Percentiles rank a stretch among this genome's conserved stretches.
These are phyloP conservation scores for Trifolium pratense DNA, from an alignment of 306 rosid genomes.

Conservation along the genomic window DNA sequence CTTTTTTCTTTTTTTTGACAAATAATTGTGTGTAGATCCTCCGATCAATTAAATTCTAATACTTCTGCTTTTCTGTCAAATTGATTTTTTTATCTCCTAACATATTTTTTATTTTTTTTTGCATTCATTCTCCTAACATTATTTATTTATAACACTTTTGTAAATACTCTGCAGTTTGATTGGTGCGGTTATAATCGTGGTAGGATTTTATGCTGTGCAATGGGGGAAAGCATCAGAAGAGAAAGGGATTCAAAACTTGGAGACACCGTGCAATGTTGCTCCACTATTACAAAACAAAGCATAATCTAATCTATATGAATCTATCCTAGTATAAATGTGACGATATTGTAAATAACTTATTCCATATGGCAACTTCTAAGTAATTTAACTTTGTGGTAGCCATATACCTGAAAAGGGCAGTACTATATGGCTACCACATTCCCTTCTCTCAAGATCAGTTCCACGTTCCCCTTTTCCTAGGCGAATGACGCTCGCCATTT, in stretches of 20 bases:
- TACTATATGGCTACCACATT: too few species aligned
- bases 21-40: too few species aligned
- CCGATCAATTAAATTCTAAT: not conserved
- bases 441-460: too few species aligned
- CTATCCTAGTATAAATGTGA: too few species aligned
- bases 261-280: conserved; percentile 29
- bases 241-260: not conserved
- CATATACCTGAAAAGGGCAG: too few species aligned
- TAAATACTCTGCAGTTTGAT: conserved; percentile 45
- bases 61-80: not conserved
- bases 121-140: not conserved
- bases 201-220: conserved; percentile 54
- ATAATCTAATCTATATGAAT: not conserved
- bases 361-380: too few species aligned
- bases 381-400: too few species aligned
- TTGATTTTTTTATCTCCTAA: not conserved
- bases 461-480: too few species aligned
- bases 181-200: conserved; percentile 54
- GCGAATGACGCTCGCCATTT: too few species aligned
- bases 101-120: too few species aligned
- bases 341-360: too few species aligned
- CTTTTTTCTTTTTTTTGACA: too few species aligned
- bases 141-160: not conserved
- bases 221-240: conserved; percentile 61
- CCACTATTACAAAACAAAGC: conserved; percentile 51